Base-by-base conservation (phyloP, 371 early-diverging fungal species). In the Rhizopus delemar region DNA sequence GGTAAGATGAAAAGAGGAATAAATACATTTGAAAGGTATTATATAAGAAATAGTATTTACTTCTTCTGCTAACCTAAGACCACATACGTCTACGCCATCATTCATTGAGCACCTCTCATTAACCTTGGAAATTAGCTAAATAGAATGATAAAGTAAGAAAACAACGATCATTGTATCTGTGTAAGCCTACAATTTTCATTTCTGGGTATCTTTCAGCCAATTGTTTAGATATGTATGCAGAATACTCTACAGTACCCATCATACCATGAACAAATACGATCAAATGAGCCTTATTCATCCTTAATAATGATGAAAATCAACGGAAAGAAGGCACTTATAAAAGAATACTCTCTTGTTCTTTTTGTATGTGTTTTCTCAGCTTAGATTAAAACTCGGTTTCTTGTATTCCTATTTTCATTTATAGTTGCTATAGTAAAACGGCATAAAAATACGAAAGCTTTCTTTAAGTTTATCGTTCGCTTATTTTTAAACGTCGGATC, bases 51-150 rank as follows among this genome's bases (percentile, higher is more conserved):
- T 22, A 11, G n/a, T 13, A 0, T 15, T 39, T 53, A 41, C 54
- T 32, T 54, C 54, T 41, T 54, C 41, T 54, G 54, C 54, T 54
- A 54, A 41, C 5, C 54, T 38, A 32, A 31, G 8, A 12, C 54
- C 54, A 41, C 54, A 54, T 12, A 29, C 32, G 39, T 54, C 54
- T n/a, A 54, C 32, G 11, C 54, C 54, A 41, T 54, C 54, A 32
- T 54, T 41, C 54, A 54, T 54, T 8, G 39, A 9, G 16, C 41
- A 29, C 1, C 54, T 41, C 29, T 54, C 54, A 9, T 54, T 54
- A 39, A 35, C 54, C 15, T 38, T 31, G 29, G 54, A 54, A 31
- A 54, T 29, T 6, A 31, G 28, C 54, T 54, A 41, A 0, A 22
- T 22, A 22, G 22, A 22, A 22, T 22, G 22, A 2, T 22, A 22